These are phyloP conservation scores for Dysphania ambrosioides DNA, from an alignment of 148 eudicot genomes.

Conservation along the genomic window DNA sequence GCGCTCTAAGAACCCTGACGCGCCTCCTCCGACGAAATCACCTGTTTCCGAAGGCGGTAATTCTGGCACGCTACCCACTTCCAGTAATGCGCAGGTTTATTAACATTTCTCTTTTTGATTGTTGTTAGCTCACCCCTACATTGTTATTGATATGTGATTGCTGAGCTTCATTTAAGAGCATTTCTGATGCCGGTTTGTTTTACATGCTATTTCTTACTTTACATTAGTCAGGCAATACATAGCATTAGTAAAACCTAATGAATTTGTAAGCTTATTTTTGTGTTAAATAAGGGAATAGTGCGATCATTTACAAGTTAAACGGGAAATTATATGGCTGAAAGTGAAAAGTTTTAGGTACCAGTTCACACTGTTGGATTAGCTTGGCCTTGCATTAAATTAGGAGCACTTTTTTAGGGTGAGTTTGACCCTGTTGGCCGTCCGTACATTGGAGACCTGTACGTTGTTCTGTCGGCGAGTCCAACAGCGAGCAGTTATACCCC, in stretches of 20 bases:
- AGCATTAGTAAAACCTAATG: background rate
- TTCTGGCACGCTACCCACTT: conserved; percentile 22
- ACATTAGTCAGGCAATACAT: too few species aligned
- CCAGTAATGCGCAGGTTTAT: conserved; percentile 30
- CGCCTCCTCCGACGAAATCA: conserved; percentile 12
- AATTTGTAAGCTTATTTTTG: background rate
- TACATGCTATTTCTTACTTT: too few species aligned
- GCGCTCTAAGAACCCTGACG: conserved; percentile 34
- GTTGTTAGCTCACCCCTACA: too few species aligned
- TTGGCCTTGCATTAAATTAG: background rate
- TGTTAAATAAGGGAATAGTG: background rate
- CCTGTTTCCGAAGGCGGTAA: conserved; percentile 14
- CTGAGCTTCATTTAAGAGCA: too few species aligned
- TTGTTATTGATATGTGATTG: too few species aligned
- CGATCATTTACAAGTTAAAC: background rate
- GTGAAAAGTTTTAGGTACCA: background rate
- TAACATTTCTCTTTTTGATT: too few species aligned
- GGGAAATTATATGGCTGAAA: background rate
- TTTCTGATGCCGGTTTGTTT: too few species aligned
- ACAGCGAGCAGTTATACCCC: too few species aligned
- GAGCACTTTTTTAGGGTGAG: too few species aligned
- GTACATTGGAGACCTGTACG: too few species aligned
- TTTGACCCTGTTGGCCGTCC: too few species aligned
- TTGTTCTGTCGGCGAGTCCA: too few species aligned
- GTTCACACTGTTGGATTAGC: background rate